phyloP scores from a whole-genome alignment of 495 filamentous ascomycete genomes.

The Talaromyces trachyspermus region DNA sequence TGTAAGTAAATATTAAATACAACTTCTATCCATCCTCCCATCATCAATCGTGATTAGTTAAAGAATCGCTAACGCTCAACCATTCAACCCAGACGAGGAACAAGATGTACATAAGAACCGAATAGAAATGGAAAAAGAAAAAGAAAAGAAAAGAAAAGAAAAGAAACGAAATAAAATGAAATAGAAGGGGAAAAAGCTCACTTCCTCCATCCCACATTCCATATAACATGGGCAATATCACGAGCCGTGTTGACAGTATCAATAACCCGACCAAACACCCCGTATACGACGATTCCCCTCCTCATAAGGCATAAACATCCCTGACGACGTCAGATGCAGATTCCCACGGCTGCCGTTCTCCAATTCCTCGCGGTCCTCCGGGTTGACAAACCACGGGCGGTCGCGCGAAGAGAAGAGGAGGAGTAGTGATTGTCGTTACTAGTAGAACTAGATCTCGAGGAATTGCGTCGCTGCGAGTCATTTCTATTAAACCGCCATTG shows the following conservation, averaged over 20 bases:
- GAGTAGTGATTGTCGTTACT: too few species aligned
- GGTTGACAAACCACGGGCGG: constrained; percentile 31
- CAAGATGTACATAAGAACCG: constrained; percentile 3
- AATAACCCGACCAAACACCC: constrained; percentile 74
- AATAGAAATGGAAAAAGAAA: neutral
- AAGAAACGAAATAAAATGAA: neutral
- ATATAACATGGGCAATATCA: constrained; percentile 94
- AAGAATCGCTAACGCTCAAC: too few species aligned
- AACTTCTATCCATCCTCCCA: too few species aligned
- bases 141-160: neutral
- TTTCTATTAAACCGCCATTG: too few species aligned
- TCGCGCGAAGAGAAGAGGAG: constrained; percentile 16
- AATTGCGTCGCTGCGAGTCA: too few species aligned
- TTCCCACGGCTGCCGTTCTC: constrained; percentile 25
- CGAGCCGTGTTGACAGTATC: constrained; percentile 94
- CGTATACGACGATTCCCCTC: constrained; percentile 47
- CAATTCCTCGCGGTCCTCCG: constrained; percentile 28
- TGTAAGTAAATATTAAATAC: too few species aligned
- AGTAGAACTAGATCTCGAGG: too few species aligned
- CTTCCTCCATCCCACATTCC: constrained; percentile 93
- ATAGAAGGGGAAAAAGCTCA: constrained; percentile 26
- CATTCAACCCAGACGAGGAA: too few species aligned
- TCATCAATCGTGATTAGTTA: too few species aligned
- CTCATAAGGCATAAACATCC: constrained; percentile 82
- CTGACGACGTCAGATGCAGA: constrained; percentile 64